Conservation (phyloP, 2,329 filamentous ascomycete species). For the Verticillium albo-atrum region DNA sequence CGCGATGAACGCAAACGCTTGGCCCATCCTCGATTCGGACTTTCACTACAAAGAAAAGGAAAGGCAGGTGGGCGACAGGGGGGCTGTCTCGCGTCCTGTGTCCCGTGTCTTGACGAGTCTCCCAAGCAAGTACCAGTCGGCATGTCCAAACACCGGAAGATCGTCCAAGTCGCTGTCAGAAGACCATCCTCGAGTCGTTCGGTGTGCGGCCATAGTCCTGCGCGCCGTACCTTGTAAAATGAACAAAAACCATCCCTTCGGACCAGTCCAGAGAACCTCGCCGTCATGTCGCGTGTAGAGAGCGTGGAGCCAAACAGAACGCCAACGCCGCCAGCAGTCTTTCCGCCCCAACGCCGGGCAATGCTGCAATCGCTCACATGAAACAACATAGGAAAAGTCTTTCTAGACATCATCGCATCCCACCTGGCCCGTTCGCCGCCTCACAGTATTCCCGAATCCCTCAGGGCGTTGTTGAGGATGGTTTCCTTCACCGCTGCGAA, state of each 20-base stretch:
- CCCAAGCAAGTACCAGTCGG: neutral
- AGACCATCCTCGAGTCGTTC: neutral
- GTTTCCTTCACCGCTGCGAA: constrained; percentile 99
- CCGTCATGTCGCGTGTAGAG: constrained; percentile 3
- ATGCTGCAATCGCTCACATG: constrained; percentile 14
- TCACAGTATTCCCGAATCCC: constrained; percentile 94
- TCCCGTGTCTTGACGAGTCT: neutral
- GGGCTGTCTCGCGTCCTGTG: no score
- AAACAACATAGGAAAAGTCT: constrained; percentile 12
- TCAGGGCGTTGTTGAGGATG: constrained; percentile 95
- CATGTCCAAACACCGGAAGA: no score
- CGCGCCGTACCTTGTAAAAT: neutral
- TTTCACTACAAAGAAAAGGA: neutral
- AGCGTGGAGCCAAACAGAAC: constrained; percentile 13
- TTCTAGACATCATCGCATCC: constrained; percentile 7
- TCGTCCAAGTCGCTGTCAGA: no score
- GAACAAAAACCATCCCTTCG: neutral
- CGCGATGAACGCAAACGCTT: neutral
- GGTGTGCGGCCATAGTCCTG: no score
- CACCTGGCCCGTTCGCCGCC: constrained; percentile 4
- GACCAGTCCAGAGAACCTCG: neutral
- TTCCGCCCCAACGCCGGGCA: constrained; percentile 15
- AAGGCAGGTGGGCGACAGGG: neutral
- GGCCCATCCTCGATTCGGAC: neutral
- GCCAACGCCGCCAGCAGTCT: constrained; percentile 14